Evolutionary conservation across 805 yeast genomes (phyloP), one percentile per base, ranked within the genome.

Genomic region (Candida sithepensis): DNA sequence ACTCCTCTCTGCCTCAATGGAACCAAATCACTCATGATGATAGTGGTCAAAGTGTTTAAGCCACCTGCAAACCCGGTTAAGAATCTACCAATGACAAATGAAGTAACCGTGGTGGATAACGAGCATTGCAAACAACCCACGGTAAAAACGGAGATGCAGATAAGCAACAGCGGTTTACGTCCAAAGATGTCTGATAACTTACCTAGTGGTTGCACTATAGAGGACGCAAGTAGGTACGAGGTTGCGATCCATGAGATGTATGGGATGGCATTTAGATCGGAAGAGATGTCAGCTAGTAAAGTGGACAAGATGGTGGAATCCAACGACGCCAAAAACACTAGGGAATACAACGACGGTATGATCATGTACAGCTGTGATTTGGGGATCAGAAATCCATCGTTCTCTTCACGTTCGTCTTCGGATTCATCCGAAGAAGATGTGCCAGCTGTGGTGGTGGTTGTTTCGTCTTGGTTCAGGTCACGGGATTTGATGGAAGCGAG

Each of bases 41-140:
- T 86, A 13, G 96, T 85, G 38, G 86, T 78, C 53, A 89, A 69
- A 0, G 94, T 78, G 48, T 85, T 82, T 58, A 89, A 76, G 1
- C 97, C 97, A n/a, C 96, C 96, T 12, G 96, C 96, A 53, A 87
- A 76, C 7, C 97, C 97, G 32, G 95, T 81, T 44, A 90, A 71
- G 51, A 88, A 83, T 55, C 90, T 67, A 6, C 85, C 77, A 24
- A 68, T 43, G 7, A 83, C 78, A 52, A 85, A 69, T 45, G 72
- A 54, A 39, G 68, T 53, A 13, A 82, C 73, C 13, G 76, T 66
- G 41, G 69, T 66, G 1, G 84, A 75, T 1, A 72, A 33, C 4
- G 78, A 81, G 60, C 88, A 82, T 42, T 81, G 71, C 12, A 77
- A 56, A 52, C 81, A 74, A 6, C 83, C 91, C 2, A 81, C 36